Conservation (phyloP, 1,284 basidiomycete genomes). For the Laetiporus sulphureus region DNA sequence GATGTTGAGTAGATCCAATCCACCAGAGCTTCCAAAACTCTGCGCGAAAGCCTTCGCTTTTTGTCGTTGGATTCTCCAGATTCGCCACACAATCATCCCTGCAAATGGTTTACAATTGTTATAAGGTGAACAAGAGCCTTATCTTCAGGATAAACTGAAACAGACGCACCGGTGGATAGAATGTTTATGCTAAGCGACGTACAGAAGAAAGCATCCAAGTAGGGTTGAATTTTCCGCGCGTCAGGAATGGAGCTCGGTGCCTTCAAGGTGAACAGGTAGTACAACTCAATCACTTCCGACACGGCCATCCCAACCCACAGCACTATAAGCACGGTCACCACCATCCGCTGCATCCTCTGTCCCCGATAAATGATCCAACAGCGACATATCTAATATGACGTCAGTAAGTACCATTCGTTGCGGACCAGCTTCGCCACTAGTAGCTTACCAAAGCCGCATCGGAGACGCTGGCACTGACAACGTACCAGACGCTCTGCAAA, state of each 20-base stretch:
- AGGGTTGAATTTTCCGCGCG: too few species aligned
- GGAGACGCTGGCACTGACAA: constrained; percentile 17
- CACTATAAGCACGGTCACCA: constrained; percentile 13
- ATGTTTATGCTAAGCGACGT: too few species aligned
- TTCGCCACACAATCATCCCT: too few species aligned
- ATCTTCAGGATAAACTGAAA: too few species aligned
- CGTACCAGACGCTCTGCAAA: constrained; percentile 1
- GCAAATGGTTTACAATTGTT: too few species aligned
- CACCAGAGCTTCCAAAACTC: too few species aligned
- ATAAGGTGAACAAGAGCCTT: too few species aligned
- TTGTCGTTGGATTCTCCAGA: too few species aligned
- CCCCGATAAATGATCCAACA: constrained; percentile 20
- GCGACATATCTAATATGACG: constrained; percentile 12
- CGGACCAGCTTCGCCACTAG: background rate
- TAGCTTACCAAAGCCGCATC: constrained; percentile 22
- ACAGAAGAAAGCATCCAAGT: too few species aligned
- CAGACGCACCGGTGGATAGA: too few species aligned
- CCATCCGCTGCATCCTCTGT: constrained; percentile 11
- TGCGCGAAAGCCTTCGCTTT: too few species aligned
- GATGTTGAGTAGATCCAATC: too few species aligned
- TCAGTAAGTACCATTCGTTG: background rate
- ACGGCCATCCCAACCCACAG: constrained; percentile 15
- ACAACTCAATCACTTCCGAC: background rate
- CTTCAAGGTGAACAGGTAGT: constrained; percentile 4
- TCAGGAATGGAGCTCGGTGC: background rate